A percentile compares a stretch with the other conserved stretches of the same genome.
Conservation (phyloP, 2,329 filamentous ascomycete genomes). For the Aspergillus jensenii region DNA sequence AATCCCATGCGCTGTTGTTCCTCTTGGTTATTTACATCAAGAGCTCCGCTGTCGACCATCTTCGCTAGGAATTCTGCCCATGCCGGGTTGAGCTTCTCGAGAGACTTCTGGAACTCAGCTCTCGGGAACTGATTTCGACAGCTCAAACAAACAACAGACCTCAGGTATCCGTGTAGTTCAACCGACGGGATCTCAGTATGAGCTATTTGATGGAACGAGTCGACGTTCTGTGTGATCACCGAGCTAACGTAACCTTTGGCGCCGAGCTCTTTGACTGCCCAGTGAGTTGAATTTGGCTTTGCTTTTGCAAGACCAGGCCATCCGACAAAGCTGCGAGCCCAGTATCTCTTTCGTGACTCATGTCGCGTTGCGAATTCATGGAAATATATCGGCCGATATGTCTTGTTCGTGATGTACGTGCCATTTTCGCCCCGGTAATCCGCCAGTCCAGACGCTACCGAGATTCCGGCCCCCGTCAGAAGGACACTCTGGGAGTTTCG, state of each 20-base stretch:
- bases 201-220: conserved; percentile 81
- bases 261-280: conserved; percentile 71
- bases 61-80: conserved; percentile 77
- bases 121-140: conserved; percentile 73
- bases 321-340: conserved; percentile 90
- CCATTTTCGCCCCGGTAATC: conserved; percentile 90
- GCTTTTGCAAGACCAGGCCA: conserved; percentile 81
- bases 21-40: conserved; percentile 73
- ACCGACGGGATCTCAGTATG: conserved; percentile 74
- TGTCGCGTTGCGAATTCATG: conserved; percentile 82
- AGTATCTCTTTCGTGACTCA: conserved; percentile 87
- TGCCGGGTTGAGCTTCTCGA: conserved; percentile 77
- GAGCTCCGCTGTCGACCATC: conserved; percentile 70
- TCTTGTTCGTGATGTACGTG: conserved; percentile 89
- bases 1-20: conserved; percentile 68
- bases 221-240: conserved; percentile 95
- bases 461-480: conserved; percentile 84
- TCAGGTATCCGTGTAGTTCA: conserved; percentile 88
- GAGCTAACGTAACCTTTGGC: conserved; percentile 69
- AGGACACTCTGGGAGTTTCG: conserved; percentile 60
- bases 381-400: conserved; percentile 88
- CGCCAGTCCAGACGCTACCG: conserved; percentile 85
- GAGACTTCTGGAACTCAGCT: conserved; percentile 70
- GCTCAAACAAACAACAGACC: conserved; percentile 75
- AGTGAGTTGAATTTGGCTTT: conserved; percentile 76